These are phyloP conservation scores for Herpetomonas tarakana DNA, from an alignment of 208 protist species.

Conservation along the genomic window DNA sequence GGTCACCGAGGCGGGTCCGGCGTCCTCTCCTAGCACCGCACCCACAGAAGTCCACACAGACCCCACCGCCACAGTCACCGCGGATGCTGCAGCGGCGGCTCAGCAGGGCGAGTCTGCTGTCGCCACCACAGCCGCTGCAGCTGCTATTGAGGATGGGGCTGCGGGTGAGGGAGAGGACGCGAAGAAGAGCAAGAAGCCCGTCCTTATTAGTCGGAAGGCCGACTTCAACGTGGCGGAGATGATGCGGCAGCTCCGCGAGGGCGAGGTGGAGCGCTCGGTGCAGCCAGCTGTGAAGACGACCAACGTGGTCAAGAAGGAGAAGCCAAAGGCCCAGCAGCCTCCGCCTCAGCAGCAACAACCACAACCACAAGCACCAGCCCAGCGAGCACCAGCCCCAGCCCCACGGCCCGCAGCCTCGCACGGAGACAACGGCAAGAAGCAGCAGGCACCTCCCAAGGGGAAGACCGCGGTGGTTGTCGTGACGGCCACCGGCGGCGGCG, in stretches of 20 bases:
- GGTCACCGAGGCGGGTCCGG: too few species aligned
- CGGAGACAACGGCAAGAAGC: background rate
- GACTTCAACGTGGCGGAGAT: conserved; percentile 20
- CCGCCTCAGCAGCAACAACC: too few species aligned
- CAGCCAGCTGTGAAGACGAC: conserved; percentile 32
- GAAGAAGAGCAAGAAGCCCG: conserved; percentile 2
- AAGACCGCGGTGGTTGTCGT: background rate
- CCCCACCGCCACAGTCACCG: too few species aligned
- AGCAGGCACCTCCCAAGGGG: background rate
- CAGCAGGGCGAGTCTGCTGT: too few species aligned
- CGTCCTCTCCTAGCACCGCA: too few species aligned
- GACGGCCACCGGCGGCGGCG: background rate
- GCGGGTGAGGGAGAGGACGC: too few species aligned
- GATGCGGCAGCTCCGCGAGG: conserved; percentile 32
- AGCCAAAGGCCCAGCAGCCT: conserved; percentile 7
- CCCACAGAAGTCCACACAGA: too few species aligned
- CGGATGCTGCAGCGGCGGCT: too few species aligned
- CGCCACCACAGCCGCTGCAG: too few species aligned
- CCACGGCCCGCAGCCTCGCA: too few species aligned
- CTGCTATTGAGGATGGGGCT: too few species aligned
- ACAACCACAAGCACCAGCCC: too few species aligned
- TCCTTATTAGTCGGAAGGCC: background rate
- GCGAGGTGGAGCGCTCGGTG: conserved; percentile 13
- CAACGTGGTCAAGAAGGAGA: conserved; percentile 22
- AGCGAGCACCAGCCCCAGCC: background rate